Percentiles rank a stretch among this genome's conserved stretches.
Evolutionary conservation across 805 yeast genomes (phyloP).

Genomic region (Sugiyamaella chiloensis): DNA sequence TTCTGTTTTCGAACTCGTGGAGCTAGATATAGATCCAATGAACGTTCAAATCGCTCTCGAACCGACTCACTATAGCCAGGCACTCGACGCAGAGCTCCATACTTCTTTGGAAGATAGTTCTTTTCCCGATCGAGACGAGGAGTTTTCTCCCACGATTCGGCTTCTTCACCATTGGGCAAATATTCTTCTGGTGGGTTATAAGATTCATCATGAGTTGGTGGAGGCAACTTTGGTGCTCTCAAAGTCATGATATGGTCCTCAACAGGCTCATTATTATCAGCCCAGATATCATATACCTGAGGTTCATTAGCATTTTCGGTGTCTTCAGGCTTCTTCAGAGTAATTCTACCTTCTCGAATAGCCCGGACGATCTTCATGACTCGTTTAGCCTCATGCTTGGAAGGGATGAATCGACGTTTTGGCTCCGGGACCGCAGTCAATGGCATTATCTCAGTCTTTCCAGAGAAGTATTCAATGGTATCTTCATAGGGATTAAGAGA

Average conservation of each 20-base stretch:
- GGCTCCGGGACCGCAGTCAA: conserved; percentile 94
- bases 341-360: conserved; percentile 91
- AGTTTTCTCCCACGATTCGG: conserved; percentile 59
- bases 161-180: conserved; percentile 73
- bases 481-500: conserved; percentile 86
- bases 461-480: conserved; percentile 91
- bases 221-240: conserved; percentile 92
- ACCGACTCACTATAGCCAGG: conserved; percentile 87
- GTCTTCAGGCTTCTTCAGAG: conserved; percentile 58
- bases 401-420: conserved; percentile 92
- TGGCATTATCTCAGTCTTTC: conserved; percentile 83
- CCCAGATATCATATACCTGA: conserved; percentile 77
- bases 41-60: conserved; percentile 90
- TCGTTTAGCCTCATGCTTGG: conserved; percentile 93
- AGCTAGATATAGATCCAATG: conserved; percentile 89
- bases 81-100: conserved; percentile 76
- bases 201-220: conserved; percentile 94
- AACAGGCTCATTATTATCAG: conserved; percentile 55
- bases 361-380: conserved; percentile 96
- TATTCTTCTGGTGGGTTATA: conserved; percentile 98
- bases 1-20: conserved; percentile 92
- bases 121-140: conserved; percentile 77
- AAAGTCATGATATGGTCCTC: conserved; percentile 84
- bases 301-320: conserved; percentile 50
- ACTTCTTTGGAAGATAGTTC: conserved; percentile 80